Base-by-base conservation (phyloP, 2,329 filamentous ascomycete species). In the Lasiodiplodia sp. region DNA sequence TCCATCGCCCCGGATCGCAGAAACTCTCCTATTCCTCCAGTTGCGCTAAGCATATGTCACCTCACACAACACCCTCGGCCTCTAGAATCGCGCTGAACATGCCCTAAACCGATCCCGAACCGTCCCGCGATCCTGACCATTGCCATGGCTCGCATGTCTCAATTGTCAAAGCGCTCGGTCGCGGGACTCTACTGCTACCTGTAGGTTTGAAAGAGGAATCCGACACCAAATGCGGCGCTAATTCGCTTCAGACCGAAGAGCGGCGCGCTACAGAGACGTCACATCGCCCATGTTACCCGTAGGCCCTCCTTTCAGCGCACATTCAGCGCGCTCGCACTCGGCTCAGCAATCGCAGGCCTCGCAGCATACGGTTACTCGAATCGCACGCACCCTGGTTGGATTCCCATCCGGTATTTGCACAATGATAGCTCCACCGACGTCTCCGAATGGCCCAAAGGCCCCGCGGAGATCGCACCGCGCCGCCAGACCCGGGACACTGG, bases 281-380 rank as follows among this genome's bases (percentile, higher is more conserved):
- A 28, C 14, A 11, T 64, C 47, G 28, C 28, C 28, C 38, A 52
- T 38, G 44, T 52, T 31, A 34, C 47, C 31, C 60, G 60, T 53
- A 64, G 44, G 47, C 31, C 60, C 28, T 52, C 47, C n/a, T 64
- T 64, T 6, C 16, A 52, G 60, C 60, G 60, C 60, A 64, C 60
- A 64, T 47, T 49, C 23, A 38, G 4, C 60, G 60, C 60, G 44
- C 28, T 64, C 47, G 40, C 60, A 23, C 28, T 64, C 60, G 60
- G 60, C 60, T 64, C 60, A 64, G 60, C 60, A 38, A 21, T 64
- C 31, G 60, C 60, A 64, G 47, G 60, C 44, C 47, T 64, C 28
- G 60, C 47, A 52, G 28, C 60, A 40, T 52, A 23, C 16, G 31
- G 31, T 12, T 38, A 34, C n/a, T 52, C 60, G 47, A 52, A 64